Base-by-base conservation (phyloP, 2,329 filamentous ascomycete genomes). In the Aspergillaceae sp. region DNA sequence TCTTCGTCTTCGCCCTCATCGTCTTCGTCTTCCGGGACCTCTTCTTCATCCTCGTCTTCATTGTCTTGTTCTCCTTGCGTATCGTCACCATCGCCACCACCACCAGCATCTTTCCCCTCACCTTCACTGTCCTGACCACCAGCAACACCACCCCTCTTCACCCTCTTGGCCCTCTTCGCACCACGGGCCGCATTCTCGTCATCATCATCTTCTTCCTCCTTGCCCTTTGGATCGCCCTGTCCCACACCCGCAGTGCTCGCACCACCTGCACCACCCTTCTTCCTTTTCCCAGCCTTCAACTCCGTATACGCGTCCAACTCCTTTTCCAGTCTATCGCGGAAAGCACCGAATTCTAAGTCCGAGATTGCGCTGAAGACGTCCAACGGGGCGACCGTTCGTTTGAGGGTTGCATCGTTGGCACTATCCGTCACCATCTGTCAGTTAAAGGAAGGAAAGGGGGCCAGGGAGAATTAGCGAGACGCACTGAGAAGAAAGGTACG, bases 281-380 rank as follows among this genome's bases (percentile, higher is more conserved):
- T 76, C 40, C 66, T 63, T 55, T 69, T 70, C 29, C 64, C 61
- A 32, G 66, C 69, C 48, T 69, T 69, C 51, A 69, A 57, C 47
- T 72, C 69, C 29, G 66, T 70, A 50, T 67, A 73, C 5, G 61
- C 61, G 48, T 75, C 72, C 38, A 83, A 65, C 64, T 84, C 80
- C 26, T 74, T 73, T 57, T 83, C 77, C 37, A 83, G 66, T 26
- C 77, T 68, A 4, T 74, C 71, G 1, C 77, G 65, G 59, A 83
- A 79, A n/a, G 64, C 64, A n/a, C 76, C 75, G 51, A 82, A 77
- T 62, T 83, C 80, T 29, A 80, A 68, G 51, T 83, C 79, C 27
- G 73, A 70, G 40, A 84, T 67, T 1, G 79, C 80, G 35, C 73
- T 73, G 53, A 82, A 71, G 38, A 84, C 78, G 57, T 83, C 79